A percentile compares a stretch with the other conserved stretches of the same genome.
Conservation (phyloP, 2,329 filamentous ascomycete species). For the Cryphonectria naterciae region DNA sequence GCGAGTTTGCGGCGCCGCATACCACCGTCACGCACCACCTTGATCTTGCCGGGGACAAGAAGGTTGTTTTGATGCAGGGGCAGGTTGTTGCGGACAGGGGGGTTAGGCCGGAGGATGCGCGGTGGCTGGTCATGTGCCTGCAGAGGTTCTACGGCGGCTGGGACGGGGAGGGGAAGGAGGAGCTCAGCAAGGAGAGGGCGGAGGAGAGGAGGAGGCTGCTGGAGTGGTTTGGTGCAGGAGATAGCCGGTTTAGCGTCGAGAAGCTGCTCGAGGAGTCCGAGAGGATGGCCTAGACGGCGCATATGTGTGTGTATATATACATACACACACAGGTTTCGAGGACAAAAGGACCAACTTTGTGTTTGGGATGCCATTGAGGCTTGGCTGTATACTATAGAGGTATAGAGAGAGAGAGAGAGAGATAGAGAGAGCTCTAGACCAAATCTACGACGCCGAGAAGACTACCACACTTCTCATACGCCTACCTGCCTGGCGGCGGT, state of each 20-base stretch:
- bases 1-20: conserved; percentile 88
- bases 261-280: conserved; percentile 88
- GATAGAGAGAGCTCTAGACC: not conserved
- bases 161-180: conserved; percentile 49
- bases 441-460: not conserved
- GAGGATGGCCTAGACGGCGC: conserved; percentile 61
- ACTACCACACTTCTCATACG: not conserved
- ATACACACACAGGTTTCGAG: too few relatives aligned
- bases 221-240: conserved; percentile 80
- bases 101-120: conserved; percentile 78
- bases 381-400: conserved; percentile 11
- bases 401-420: not conserved
- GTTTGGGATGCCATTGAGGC: not conserved
- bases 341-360: not conserved
- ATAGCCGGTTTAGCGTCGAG: conserved; percentile 79
- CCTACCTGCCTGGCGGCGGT: not conserved
- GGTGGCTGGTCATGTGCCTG: conserved; percentile 88
- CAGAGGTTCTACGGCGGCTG: conserved; percentile 88
- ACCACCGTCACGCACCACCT: conserved; percentile 92
- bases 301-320: too few relatives aligned
- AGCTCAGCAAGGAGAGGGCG: conserved; percentile 56
- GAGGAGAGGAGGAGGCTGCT: conserved; percentile 71
- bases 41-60: conserved; percentile 75
- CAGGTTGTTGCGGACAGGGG: conserved; percentile 76
- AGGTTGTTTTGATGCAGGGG: conserved; percentile 85